Conservation (phyloP, 2,329 filamentous ascomycete species). For the Colletotrichum sp. region DNA sequence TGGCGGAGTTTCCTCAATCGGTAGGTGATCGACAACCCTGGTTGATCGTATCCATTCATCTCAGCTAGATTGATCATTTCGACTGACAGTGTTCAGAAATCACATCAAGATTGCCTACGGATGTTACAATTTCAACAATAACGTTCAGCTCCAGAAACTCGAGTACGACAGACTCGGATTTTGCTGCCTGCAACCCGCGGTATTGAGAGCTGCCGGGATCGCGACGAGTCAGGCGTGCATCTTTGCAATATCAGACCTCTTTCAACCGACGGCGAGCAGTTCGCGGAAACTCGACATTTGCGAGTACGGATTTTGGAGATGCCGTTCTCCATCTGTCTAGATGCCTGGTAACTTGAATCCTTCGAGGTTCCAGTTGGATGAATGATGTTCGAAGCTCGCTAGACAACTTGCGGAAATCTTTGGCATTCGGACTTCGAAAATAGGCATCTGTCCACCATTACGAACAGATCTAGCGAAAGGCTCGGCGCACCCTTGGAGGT, state of each 20-base stretch:
- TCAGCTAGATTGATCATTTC: neutral
- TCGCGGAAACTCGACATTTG: neutral
- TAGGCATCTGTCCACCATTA: neutral
- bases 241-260: neutral
- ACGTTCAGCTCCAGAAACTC: neutral
- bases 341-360: neutral
- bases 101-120: neutral
- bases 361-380: neutral
- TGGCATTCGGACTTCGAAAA: fast-evolving
- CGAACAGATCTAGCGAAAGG: neutral
- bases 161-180: neutral
- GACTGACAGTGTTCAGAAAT: neutral
- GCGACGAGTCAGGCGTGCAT: neutral
- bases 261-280: neutral
- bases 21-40: neutral
- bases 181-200: neutral
- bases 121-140: neutral
- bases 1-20: neutral
- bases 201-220: neutral
- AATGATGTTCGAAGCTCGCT: neutral
- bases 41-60: neutral
- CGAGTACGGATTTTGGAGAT: neutral
- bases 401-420: neutral
- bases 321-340: neutral
- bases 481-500: too few species aligned